These are phyloP conservation scores for Capsella rubella DNA, from an alignment of 441 rosid species.

Conservation along the genomic window DNA sequence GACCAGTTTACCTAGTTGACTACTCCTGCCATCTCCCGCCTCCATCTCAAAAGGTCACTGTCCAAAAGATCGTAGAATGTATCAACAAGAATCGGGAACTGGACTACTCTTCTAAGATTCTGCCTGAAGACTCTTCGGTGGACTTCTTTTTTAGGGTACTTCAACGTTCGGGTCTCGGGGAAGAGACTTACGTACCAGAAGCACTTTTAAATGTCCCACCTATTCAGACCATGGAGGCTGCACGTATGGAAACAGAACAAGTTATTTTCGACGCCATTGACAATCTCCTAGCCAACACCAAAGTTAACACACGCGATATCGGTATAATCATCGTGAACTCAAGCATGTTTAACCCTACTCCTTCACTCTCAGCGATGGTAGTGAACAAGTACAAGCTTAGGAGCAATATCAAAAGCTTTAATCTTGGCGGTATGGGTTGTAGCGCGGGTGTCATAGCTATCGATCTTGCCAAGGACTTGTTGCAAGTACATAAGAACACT, in stretches of 20 bases:
- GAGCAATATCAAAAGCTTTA: constrained; percentile 66
- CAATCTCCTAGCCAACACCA: constrained; percentile 67
- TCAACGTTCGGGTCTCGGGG: constrained; percentile 32
- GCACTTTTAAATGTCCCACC: constrained; percentile 14
- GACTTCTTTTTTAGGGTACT: constrained; percentile 22
- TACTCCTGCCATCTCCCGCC: constrained; percentile 36
- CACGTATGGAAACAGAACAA: constrained; percentile 40
- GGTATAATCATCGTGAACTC: constrained; percentile 85
- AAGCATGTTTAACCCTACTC: constrained; percentile 86
- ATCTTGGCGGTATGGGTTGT: constrained; percentile 95
- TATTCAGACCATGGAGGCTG: constrained; percentile 23
- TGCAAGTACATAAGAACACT: constrained; percentile 46
- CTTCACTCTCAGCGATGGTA: constrained; percentile 86
- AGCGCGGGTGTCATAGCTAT: constrained; percentile 88
- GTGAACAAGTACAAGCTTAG: constrained; percentile 80
- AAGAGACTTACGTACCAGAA: constrained; percentile 29
- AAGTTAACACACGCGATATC: constrained; percentile 71
- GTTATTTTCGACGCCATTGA: constrained; percentile 64
- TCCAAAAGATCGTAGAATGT: constrained; percentile 5
- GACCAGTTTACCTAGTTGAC: constrained; percentile 32
- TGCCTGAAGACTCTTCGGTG: background rate
- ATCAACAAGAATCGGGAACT: constrained; percentile 5
- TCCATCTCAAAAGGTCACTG: background rate
- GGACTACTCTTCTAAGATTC: background rate
- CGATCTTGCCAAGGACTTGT: constrained; percentile 80